Base-by-base conservation (phyloP, 2,329 filamentous ascomycete genomes). In the Neoscytalidium dimidiatum region DNA sequence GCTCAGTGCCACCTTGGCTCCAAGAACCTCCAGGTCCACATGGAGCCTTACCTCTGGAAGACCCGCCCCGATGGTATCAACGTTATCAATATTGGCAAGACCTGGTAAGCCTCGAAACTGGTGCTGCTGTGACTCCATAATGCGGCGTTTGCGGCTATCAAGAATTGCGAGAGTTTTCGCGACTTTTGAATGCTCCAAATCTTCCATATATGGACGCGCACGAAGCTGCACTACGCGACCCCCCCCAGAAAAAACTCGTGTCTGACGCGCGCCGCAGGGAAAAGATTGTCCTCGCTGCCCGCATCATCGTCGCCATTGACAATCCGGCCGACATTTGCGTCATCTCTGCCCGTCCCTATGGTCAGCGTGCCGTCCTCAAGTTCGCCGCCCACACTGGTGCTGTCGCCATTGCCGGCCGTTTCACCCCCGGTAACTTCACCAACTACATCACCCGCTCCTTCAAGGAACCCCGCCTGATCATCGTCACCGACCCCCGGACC, bases 391-490 rank as follows among this genome's bases (percentile, higher is more conserved):
- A 99, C 91, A 99, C 95, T 73, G 95, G 95, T 81, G 94, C 96
- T 78, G 92, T 93, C 78, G 92, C 95, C 83, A 99, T 99, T 79
- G 96, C 95, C 78, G 95, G 95, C 86, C 95, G 95, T 82, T 99
- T 99, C 91, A 99, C 95, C 80, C 95, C 95, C 82, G 95, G 95
- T 92, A 97, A 94, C 84, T 99, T 99, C 91, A 99, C 95, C 88
- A 99, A 99, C 90, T 99, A 99, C 91, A 99, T 99, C 91, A 99
- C 96, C 84, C 94, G 95, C 80, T 98, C 95, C 72, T 99, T 99
- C 93, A 97, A 97, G 90, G 95, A 99, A 88, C 95, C 95, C 80
- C 96, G 96, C 83, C 88, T 99, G 80, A 98, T 99, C 84, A 90
- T 99, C 82, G 95, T 99, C 79, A 99, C 95, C 85, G 95, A 99